Conservation (phyloP, 2,329 filamentous ascomycete species). For the Claviceps arundinis region DNA sequence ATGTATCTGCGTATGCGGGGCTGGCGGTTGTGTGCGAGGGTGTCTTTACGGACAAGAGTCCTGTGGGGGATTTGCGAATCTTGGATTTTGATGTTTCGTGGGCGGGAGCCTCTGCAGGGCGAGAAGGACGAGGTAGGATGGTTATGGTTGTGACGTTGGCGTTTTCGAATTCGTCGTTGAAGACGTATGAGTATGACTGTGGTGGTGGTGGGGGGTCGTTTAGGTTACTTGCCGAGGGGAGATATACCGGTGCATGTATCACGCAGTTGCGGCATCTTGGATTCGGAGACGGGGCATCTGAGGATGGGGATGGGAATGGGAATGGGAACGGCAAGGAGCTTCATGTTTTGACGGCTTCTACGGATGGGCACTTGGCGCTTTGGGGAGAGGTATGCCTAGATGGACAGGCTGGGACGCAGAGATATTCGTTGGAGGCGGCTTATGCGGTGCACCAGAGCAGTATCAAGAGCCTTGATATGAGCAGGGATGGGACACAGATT, state of each 20-base stretch:
- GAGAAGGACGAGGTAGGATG: constrained; percentile 7
- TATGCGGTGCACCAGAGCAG: constrained; percentile 62
- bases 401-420: background rate
- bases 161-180: constrained; percentile 73
- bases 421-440: constrained; percentile 18
- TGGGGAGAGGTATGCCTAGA: constrained; percentile 15
- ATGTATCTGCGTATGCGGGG: constrained; percentile 26
- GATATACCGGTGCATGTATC: constrained; percentile 62
- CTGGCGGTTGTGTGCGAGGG: constrained; percentile 46
- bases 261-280: constrained; percentile 46
- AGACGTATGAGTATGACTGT: constrained; percentile 39
- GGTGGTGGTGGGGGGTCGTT: constrained; percentile 23
- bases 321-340: constrained; percentile 10
- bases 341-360: constrained; percentile 55
- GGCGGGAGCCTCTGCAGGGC: background rate
- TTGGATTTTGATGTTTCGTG: constrained; percentile 56
- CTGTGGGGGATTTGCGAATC: constrained; percentile 59
- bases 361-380: constrained; percentile 57
- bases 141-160: constrained; percentile 39
- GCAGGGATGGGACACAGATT: constrained; percentile 17
- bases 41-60: constrained; percentile 34
- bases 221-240: constrained; percentile 35
- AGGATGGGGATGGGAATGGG: too few species aligned
- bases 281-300: constrained; percentile 6
- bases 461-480: constrained; percentile 52